phyloP scores from a whole-genome alignment of 352 stramenopile genomes.

The Halophytophthora polymorphica region DNA sequence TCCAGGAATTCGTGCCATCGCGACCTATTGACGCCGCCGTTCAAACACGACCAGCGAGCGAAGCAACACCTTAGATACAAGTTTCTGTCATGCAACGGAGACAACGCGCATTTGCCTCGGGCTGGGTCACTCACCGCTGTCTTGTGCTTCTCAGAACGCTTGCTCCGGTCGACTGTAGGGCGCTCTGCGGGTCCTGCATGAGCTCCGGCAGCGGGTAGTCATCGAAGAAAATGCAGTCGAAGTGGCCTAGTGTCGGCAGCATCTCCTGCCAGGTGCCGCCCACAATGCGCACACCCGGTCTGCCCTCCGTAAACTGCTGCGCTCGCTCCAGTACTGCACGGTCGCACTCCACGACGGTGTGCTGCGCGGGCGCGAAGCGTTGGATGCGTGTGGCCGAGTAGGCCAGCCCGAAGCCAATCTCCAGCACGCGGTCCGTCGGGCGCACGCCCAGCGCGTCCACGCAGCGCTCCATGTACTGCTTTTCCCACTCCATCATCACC shows the following conservation, averaged over 20 bases:
- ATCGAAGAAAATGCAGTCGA: conserved; percentile 84
- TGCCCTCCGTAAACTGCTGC: conserved; percentile 38
- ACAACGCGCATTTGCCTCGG: too few species aligned
- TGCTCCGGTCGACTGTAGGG: neutral
- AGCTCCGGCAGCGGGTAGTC: conserved; percentile 74
- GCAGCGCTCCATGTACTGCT: conserved; percentile 73
- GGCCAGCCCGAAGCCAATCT: conserved; percentile 85
- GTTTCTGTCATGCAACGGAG: neutral
- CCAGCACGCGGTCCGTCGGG: conserved; percentile 53
- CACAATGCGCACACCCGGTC: conserved; percentile 41
- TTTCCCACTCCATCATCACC: conserved; percentile 90
- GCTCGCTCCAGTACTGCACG: conserved; percentile 42
- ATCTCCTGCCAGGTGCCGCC: conserved; percentile 67
- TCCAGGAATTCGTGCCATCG: conserved; percentile 77
- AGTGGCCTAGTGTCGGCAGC: conserved; percentile 47
- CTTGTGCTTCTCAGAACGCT: neutral
- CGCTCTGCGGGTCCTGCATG: conserved; percentile 6
- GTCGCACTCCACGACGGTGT: conserved; percentile 86
- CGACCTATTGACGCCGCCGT: conserved; percentile 23
- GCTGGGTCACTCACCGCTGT: conserved; percentile 1
- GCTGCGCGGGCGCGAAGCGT: conserved; percentile 36
- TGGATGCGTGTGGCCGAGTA: conserved; percentile 81
- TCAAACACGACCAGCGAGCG: neutral
- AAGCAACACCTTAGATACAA: conserved; percentile 1
- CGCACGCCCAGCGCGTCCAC: conserved; percentile 60